Evolutionary conservation across 805 yeast species (phyloP), one percentile per base, ranked within the genome.

Genomic region (Sugiyamaella marilandica): DNA sequence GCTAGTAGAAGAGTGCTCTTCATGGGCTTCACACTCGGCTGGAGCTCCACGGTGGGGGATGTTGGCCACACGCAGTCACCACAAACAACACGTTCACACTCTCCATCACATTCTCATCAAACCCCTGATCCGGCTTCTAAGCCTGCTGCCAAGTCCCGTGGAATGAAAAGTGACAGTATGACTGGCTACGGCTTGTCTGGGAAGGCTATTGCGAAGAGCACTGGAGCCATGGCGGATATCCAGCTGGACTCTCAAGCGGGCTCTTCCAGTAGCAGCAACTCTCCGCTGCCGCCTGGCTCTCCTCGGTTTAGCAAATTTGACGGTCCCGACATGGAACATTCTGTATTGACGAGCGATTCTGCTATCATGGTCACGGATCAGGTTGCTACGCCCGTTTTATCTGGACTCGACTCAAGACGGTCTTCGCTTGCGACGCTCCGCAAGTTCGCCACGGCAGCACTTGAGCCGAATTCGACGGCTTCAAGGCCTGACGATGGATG

Each of bases 371-470:
- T 19, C 14, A 39, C 43, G 13, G 43, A 39, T 16, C 24, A 14
- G 19, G 24, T 39, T 29, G 36, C 21, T 3, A 16, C 36, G 18
- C 34, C 48, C 14, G 32, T 32, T 14, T 10, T 16, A 10, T 11
- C 37, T 11, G 14, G 37, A 9, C 14, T 32, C 19, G 21, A 13
- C n/a, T 29, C 26, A 3, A 10, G 36, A 3, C 35, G 43, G 21
- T 34, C 50, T 9, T 47, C 50, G 4, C 32, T 35, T 10, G 41
- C 50, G 16, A 47, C 29, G 11, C 32, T 47, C 3, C 41, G 50
- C 5, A 34, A 35, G 43, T 10, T 47, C n/a, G 50, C 24, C 14
- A 8, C 32, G 16, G 4, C 18, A 29, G 31, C 16, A 19, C 14
- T 33, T 11, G 35, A 33, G 14, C 24, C 29, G 39, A 45, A 29